These are phyloP conservation scores for Populus tomentosa DNA, from an alignment of 441 rosid genomes.

Conservation along the genomic window DNA sequence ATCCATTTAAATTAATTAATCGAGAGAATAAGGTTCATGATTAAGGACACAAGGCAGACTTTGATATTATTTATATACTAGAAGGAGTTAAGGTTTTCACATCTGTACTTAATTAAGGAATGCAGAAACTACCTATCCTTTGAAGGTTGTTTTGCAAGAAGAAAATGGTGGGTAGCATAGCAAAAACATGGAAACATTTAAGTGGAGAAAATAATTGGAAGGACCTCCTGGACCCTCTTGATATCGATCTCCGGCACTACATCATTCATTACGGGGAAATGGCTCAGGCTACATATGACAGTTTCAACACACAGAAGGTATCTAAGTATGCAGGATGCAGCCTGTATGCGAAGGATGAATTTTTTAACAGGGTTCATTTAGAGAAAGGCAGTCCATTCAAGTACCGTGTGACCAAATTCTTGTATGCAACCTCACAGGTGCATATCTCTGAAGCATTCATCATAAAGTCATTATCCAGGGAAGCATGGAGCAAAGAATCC, in stretches of 20 bases:
- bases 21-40: background rate
- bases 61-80: background rate
- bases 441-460: too few relatives aligned
- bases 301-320: slow-evolving; percentile 33
- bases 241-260: slow-evolving; percentile 54
- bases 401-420: slow-evolving; percentile 45
- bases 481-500: too few relatives aligned
- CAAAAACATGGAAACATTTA: slow-evolving; percentile 45
- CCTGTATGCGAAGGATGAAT: slow-evolving; percentile 26
- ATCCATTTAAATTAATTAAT: background rate
- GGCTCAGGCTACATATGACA: slow-evolving; percentile 51
- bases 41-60: too few relatives aligned
- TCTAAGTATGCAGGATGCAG: slow-evolving; percentile 46
- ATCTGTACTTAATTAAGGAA: background rate
- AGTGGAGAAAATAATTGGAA: slow-evolving; percentile 51
- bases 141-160: background rate
- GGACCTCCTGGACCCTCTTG: slow-evolving; percentile 53
- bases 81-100: background rate
- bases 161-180: slow-evolving; percentile 24
- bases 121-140: background rate
- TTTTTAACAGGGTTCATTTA: slow-evolving; percentile 40
- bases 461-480: too few relatives aligned
- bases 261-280: slow-evolving; percentile 56
- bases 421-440: slow-evolving; percentile 53
- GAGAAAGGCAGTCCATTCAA: slow-evolving; percentile 35